Conservation (phyloP, 495 filamentous ascomycete genomes). For the Cudoniella acicularis region DNA sequence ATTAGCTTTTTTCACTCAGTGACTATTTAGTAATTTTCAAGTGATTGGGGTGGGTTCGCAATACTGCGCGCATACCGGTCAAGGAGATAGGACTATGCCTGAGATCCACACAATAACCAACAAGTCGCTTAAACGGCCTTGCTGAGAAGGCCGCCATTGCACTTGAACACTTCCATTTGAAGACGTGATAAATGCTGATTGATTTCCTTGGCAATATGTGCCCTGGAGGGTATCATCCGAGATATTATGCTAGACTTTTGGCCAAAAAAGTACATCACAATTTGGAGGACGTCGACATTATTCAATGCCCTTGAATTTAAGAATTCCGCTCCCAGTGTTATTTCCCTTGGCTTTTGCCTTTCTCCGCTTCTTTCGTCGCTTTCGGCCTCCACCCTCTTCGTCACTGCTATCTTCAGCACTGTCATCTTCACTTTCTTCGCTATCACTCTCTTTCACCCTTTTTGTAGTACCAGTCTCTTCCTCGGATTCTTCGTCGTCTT, state of each 20-base stretch:
- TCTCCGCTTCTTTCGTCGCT: slow-evolving; percentile 49
- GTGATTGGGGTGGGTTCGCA: too few relatives aligned
- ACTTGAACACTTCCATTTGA: too few relatives aligned
- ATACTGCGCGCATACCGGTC: too few relatives aligned
- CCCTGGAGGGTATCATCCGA: not conserved
- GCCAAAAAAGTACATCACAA: not conserved
- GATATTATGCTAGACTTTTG: not conserved
- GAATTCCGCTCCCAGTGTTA: slow-evolving; percentile 52
- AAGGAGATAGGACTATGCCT: too few relatives aligned
- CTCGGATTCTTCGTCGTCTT: slow-evolving; percentile 38
- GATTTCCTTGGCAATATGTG: not conserved
- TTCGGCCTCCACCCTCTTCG: slow-evolving; percentile 11
- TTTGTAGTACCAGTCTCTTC: slow-evolving; percentile 31
- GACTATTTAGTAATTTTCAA: too few relatives aligned
- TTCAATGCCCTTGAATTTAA: slow-evolving; percentile 63
- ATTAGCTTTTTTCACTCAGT: too few relatives aligned
- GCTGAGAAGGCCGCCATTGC: too few relatives aligned
- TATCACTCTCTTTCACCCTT: slow-evolving; percentile 13
- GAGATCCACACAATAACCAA: too few relatives aligned
- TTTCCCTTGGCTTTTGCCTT: slow-evolving; percentile 54
- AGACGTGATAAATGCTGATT: too few relatives aligned
- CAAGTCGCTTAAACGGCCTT: too few relatives aligned
- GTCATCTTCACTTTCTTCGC: slow-evolving; percentile 15
- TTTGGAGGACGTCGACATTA: not conserved
- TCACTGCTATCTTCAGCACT: slow-evolving; percentile 31